These are phyloP conservation scores for Alternaria postmessia DNA, from an alignment of 2,329 filamentous ascomycete species.

Conservation along the genomic window DNA sequence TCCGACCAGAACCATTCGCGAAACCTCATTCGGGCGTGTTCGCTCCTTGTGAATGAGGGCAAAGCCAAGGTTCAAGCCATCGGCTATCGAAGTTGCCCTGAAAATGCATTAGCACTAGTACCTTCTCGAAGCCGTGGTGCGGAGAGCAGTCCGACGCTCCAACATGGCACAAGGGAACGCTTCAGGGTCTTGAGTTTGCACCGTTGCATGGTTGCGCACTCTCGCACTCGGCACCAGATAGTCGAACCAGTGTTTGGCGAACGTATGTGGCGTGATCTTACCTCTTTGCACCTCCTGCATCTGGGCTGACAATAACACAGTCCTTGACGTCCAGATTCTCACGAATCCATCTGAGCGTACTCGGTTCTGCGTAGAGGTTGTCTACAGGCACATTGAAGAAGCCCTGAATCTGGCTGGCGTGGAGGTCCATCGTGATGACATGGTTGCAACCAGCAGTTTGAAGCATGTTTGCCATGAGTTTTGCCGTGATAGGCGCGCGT, in stretches of 20 bases:
- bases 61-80: constrained; percentile 88
- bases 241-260: background rate
- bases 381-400: constrained; percentile 88
- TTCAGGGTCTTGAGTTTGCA: background rate
- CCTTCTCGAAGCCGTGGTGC: constrained; percentile 1
- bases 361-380: constrained; percentile 92
- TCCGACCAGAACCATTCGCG: constrained; percentile 94
- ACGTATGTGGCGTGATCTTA: constrained; percentile 44
- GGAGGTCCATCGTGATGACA: constrained; percentile 95
- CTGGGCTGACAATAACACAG: constrained; percentile 92
- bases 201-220: constrained; percentile 1
- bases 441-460: constrained; percentile 93
- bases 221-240: background rate
- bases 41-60: constrained; percentile 98
- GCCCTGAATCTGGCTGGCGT: constrained; percentile 92
- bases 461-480: constrained; percentile 96
- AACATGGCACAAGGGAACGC: background rate
- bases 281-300: constrained; percentile 94
- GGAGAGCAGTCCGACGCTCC: constrained; percentile 5
- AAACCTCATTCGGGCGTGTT: constrained; percentile 87
- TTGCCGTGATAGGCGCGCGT: constrained; percentile 93
- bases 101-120: constrained; percentile 21
- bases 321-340: constrained; percentile 83
- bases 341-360: constrained; percentile 87
- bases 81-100: constrained; percentile 88